Base-by-base conservation (phyloP, 345 rosid genomes). In the Geranium rotundifolium region DNA sequence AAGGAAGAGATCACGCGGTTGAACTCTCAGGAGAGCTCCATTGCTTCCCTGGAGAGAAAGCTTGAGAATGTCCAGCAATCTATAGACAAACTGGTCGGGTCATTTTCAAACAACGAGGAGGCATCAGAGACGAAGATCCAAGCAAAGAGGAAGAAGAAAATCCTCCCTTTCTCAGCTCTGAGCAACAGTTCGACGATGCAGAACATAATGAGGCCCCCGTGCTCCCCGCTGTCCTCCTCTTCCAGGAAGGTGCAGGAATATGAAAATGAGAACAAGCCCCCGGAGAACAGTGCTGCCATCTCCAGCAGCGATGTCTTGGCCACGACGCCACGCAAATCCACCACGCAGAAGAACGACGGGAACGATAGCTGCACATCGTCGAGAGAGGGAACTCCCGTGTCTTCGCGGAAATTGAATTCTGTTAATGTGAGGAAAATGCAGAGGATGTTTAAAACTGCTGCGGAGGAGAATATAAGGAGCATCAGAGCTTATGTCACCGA, bases 371-470 rank as follows among this genome's bases (percentile, higher is more conserved):
- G 65, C 54, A 71, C 60, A 54, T 76, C 82, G 18, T 84, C 92
- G 20, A 86, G 80, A 71, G 88, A 88, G 63, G 87, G 79, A 75
- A 82, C 96, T 64, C 88, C 83, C 15, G 63, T 71, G 29, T 57
- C 81, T 0, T 23, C 27, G 27, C 67, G 80, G 62, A 77, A 82
- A 72, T 72, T 85, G 59, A 84, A 76, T 62, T 89, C 98, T 19
- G 85, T 92, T 29, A 86, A 87, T 79, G 91, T 92, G 71, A 89
- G 85, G 80, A 89, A 91, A 79, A 76, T 92, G 88, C 84, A 89
- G 69, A 84, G 88, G 66, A 85, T 92, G 96, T 92, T 87, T 77
- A 89, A 84, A 84, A 84, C 80, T 76, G 98, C 98, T 46, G 93
- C 96, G 14, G 98, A 92, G 80, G 98, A 89, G 67, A 89, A 92